Base-by-base conservation (phyloP, 1,284 basidiomycete genomes). In the Fomitopsis betulina region DNA sequence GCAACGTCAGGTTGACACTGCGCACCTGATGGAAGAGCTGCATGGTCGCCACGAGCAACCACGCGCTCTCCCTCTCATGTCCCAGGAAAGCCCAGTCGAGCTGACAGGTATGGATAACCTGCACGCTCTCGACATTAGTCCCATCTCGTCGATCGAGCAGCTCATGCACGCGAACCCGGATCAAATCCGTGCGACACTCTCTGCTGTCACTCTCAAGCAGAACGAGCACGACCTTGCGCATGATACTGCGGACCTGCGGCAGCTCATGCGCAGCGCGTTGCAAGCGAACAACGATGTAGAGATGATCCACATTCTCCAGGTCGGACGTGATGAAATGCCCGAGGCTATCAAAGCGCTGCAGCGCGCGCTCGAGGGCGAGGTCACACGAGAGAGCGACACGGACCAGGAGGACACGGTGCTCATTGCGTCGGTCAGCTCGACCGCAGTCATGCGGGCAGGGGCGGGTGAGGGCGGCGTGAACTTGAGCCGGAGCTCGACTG, bases 291-390 rank as follows among this genome's bases (percentile, higher is more conserved):
- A 73, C 65, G 89, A 92, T 65, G 79, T 76, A 15, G 82, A 84
- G 63, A 84, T 92, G 77, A 72, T 89, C 33, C 73, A 78, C 38
- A 76, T 85, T 9, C 73, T 91, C 58, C 84, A 87, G 63, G 79
- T 89, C 21, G 79, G 79, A 37, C 76, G 80, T 60, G 80, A 83
- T 50, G 87, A 91, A 70, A 86, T 91, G 76, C 86, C 87, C 0
- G 90, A 92, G 69, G 89, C 89, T 19, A 82, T 90, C 67, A 89
- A 89, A 74, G 86, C 89, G 4, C 76, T 92, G 15, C 87, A 89
- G 70, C 73, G 89, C 27, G 85, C 83, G 21, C 73, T 90, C 37
- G 86, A 89, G 71, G 67, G 68, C 19, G 76, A 80, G 58, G 70
- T 78, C 23, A 78, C 78, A 57, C 68, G 66, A 52, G 75, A 76